Conservation (phyloP, 2,329 filamentous ascomycete species). For the Simplicillium aogashimaense region DNA sequence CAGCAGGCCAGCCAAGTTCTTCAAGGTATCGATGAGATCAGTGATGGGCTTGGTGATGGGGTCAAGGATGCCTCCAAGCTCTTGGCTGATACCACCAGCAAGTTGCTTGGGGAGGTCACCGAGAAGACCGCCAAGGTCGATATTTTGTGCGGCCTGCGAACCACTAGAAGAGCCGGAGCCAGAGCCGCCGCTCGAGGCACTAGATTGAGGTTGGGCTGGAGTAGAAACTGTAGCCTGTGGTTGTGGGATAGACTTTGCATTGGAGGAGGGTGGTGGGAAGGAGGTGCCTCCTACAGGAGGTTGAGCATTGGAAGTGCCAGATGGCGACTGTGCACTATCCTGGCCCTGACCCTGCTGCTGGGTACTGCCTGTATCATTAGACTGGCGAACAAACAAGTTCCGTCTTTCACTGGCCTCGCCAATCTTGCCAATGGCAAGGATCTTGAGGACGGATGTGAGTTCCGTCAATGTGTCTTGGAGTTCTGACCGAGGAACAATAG, state of each 20-base stretch:
- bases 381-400: too few species aligned
- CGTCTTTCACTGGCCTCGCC: too few species aligned
- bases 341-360: neutral
- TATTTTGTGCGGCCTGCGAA: too few species aligned
- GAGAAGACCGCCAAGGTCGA: slow-evolving; percentile 12
- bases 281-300: too few species aligned
- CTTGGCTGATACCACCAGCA: slow-evolving; percentile 8
- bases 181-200: slow-evolving; percentile 8
- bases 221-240: neutral
- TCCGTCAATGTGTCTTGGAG: slow-evolving; percentile 33
- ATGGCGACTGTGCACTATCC: too few species aligned
- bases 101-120: slow-evolving; percentile 13
- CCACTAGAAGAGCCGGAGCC: slow-evolving; percentile 2
- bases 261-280: too few species aligned
- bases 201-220: slow-evolving; percentile 2
- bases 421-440: too few species aligned
- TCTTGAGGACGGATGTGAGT: slow-evolving; percentile 28
- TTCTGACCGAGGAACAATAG: slow-evolving; percentile 32
- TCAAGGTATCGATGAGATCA: slow-evolving; percentile 17
- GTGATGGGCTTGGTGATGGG: slow-evolving; percentile 12
- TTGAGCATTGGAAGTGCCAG: too few species aligned
- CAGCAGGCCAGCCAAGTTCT: slow-evolving; percentile 20
- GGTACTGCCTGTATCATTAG: slow-evolving; percentile 11
- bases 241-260: too few species aligned
- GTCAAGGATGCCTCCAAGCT: slow-evolving; percentile 7